Base-by-base conservation (phyloP, 495 filamentous ascomycete species). In the Sporormia fimetaria region DNA sequence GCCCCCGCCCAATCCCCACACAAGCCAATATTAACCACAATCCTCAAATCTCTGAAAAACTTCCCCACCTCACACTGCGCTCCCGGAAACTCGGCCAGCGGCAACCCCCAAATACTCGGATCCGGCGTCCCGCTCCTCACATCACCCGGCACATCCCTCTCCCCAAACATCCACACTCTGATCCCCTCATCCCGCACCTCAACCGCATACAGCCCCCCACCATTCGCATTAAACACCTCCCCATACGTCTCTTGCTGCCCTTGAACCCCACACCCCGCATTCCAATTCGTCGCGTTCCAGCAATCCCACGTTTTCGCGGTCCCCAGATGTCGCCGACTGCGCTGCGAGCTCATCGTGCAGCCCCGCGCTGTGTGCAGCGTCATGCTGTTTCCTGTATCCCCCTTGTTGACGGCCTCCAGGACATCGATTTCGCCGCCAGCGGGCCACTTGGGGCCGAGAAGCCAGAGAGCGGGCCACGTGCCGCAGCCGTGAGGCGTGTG, bases 401-500 rank as follows among this genome's bases (percentile, higher is more conserved):
- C 44, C 2, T 33, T 21, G 35, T 59, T 54, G 14, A 59, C 46
- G 3, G 55, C 49, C 44, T 62, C 57, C 22, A 62, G 42, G 23
- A 57, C 56, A 37, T 59, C 61, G 39, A 59, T 59, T 30, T 64
- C 61, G 34, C 60, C 61, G 30, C 46, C 30, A 21, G 28, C 41
- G 6, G 61, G 61, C 62, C 62, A 64, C 35, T 62, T 57, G 1
- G 54, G 49, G 23, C 49, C 49, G 8, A 58, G 37, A 3, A 51
- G 49, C 61, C 61, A 64, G 35, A 62, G 60, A 3, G 61, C 61
- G 0, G 61, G 60, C 59, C 62, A 65, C 11, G 60, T 59, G 10
- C 55, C 61, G 40, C 62, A 65, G 24, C 60, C 51, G 21, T 49
- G 52, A 3, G 62, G 62, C 47, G 58, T 57, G 49, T 65, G 61